A percentile compares a stretch with the other conserved stretches of the same genome.
Evolutionary conservation across 1,284 basidiomycete species (phyloP).

Genomic region (Neolentinus lepideus): DNA sequence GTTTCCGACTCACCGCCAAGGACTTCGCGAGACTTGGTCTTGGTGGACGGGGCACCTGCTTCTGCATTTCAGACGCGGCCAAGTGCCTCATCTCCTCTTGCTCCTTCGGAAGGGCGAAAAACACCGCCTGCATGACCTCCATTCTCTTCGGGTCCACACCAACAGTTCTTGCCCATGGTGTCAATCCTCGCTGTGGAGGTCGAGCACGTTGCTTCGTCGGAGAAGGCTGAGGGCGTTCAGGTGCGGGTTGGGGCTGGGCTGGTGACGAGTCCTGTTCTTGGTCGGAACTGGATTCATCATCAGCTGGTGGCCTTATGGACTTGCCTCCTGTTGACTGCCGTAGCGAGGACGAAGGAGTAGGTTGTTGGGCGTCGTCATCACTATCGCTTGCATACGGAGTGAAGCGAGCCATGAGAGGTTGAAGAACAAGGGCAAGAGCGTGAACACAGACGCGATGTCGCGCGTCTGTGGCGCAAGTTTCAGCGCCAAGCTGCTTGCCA

Average conservation of each 20-base stretch:
- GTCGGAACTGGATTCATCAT: conserved; percentile 14
- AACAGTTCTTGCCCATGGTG: conserved; percentile 62
- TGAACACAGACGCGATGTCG: too few relatives aligned
- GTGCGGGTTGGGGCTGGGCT: conserved; percentile 20
- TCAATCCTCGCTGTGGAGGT: conserved; percentile 20
- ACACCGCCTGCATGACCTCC: conserved; percentile 87
- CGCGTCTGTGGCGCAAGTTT: too few relatives aligned
- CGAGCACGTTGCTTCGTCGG: conserved; percentile 27
- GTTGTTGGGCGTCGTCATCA: conserved; percentile 18
- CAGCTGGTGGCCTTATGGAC: conserved; percentile 3
- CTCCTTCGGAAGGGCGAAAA: conserved; percentile 74
- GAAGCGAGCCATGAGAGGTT: conserved; percentile 34
- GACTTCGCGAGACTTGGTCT: conserved; percentile 19
- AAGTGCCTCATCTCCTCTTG: conserved; percentile 49
- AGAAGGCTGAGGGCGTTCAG: conserved; percentile 19
- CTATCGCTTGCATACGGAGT: conserved; percentile 34
- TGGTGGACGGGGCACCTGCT: conserved; percentile 20
- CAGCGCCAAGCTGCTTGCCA: too few relatives aligned
- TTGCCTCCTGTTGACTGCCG: conserved; percentile 1
- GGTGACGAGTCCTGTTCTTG: conserved; percentile 15
- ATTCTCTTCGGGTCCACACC: conserved; percentile 78
- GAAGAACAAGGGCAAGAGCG: too few relatives aligned
- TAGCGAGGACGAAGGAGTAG: neutral
- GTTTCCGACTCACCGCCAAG: conserved; percentile 44
- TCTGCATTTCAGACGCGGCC: conserved; percentile 30